Base-by-base conservation (phyloP, 2,329 filamentous ascomycete species). In the Fusarium tricinctum region DNA sequence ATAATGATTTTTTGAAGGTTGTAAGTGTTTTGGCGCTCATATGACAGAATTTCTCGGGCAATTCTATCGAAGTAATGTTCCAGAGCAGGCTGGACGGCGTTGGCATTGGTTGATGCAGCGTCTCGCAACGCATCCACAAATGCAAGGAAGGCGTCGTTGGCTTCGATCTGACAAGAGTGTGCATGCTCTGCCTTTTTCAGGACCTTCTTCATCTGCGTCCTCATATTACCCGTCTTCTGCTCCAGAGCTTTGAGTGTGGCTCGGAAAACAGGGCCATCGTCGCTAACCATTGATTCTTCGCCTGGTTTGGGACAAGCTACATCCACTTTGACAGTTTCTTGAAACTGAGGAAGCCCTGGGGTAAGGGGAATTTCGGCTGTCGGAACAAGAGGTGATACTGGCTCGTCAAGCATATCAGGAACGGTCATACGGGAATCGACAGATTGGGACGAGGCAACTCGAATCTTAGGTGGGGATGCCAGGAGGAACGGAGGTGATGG, bases 61-160 rank as follows among this genome's bases (percentile, higher is more conserved):
- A 97, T 98, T 75, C 94, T 97, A 80, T 98, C 94, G 75, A 98
- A 99, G 78, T 99, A 99, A 78, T 99, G 94, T 66, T 99, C 96
- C 62, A 99, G 86, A 6, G 95, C 96, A 17, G 96, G 97, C 75
- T 97, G 93, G n/a, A 99, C 94, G 1, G 95, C 96, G 75, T 97
- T 97, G 48, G 94, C 92, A 76, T 98, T 98, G 14, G 94, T 97
- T 1, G 89, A 89, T 2, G 94, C 94, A 1, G 94, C 93, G 75
- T 98, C 96, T 66, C 91, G 89, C 32, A 99, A 83, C 6, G 95
- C 91, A 15, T 95, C 92, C 77, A 97, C 90, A 73, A 99, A 97
- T 5, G 88, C 89, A 17, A 87, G 82, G 71, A 97, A 90, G 8
- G 94, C 91, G 53, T 97, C 93, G 76, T 98, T 99, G 78, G 92